phyloP scores from a whole-genome alignment of 2,329 filamentous ascomycete species.

The Coleophoma cylindrospora region DNA sequence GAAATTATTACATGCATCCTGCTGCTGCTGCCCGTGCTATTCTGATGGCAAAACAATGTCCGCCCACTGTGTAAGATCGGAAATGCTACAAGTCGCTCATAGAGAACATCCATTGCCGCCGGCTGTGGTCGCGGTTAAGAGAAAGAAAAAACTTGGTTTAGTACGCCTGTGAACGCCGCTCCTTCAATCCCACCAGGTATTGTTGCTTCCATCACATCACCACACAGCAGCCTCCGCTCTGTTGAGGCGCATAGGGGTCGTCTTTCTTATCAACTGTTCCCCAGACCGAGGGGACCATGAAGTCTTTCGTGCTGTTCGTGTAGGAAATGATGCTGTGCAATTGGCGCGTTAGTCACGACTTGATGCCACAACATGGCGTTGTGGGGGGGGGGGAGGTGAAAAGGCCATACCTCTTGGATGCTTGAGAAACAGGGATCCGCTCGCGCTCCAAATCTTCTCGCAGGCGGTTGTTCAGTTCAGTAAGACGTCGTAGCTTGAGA shows the following conservation, averaged over 20 bases:
- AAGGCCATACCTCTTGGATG: constrained; percentile 70
- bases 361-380: neutral
- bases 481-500: constrained; percentile 91
- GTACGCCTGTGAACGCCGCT: constrained; percentile 15
- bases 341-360: constrained; percentile 2
- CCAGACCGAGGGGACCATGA: constrained; percentile 97
- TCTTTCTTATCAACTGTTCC: constrained; percentile 90
- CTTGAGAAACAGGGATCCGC: constrained; percentile 92
- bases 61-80: neutral
- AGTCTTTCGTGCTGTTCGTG: constrained; percentile 96
- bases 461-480: constrained; percentile 92
- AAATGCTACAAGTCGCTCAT: neutral
- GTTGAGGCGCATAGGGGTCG: constrained; percentile 96
- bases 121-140: neutral
- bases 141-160: neutral
- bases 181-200: constrained; percentile 3
- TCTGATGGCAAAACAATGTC: neutral
- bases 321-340: constrained; percentile 82
- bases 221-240: constrained; percentile 86
- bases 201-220: constrained; percentile 65
- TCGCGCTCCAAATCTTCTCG: constrained; percentile 95
- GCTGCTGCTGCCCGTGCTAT: neutral
- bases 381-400: constrained; percentile 7
- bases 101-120: neutral
- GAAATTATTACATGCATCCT: neutral